These are phyloP conservation scores for Candida endomychidarum DNA, from an alignment of 805 yeast species.

Conservation along the genomic window DNA sequence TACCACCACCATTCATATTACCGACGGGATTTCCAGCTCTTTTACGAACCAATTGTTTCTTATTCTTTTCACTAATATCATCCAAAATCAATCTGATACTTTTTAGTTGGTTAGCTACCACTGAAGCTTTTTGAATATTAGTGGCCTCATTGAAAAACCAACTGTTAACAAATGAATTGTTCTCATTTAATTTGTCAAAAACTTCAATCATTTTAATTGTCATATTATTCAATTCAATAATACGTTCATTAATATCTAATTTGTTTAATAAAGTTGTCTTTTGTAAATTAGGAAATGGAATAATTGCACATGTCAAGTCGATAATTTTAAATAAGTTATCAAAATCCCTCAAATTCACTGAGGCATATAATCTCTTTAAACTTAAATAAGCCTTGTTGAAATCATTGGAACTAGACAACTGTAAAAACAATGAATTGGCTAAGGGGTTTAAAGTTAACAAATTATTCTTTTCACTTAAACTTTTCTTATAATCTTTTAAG, in stretches of 20 bases:
- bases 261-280: conserved; percentile 40
- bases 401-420: conserved; percentile 49
- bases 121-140: conserved; percentile 50
- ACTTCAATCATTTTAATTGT: conserved; percentile 35
- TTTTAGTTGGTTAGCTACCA: conserved; percentile 56
- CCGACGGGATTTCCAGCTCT: conserved; percentile 19
- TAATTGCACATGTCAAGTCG: conserved; percentile 50
- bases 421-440: conserved; percentile 56
- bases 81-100: conserved; percentile 51
- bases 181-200: conserved; percentile 34
- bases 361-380: conserved; percentile 35
- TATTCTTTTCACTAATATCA: conserved; percentile 35
- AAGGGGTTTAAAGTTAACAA: conserved; percentile 58
- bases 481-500: conserved; percentile 36
- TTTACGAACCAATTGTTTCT: conserved; percentile 25
- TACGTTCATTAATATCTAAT: conserved; percentile 33
- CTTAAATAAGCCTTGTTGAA: conserved; percentile 46
- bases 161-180: conserved; percentile 38
- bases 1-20: conserved; percentile 41
- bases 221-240: conserved; percentile 29
- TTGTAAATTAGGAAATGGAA: conserved; percentile 49
- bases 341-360: conserved; percentile 17
- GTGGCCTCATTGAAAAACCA: conserved; percentile 52
- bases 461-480: conserved; percentile 27
- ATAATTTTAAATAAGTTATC: conserved; percentile 27